Base-by-base conservation (phyloP, 768 basidiomycete genomes). In the Podaxis carcinomalis region DNA sequence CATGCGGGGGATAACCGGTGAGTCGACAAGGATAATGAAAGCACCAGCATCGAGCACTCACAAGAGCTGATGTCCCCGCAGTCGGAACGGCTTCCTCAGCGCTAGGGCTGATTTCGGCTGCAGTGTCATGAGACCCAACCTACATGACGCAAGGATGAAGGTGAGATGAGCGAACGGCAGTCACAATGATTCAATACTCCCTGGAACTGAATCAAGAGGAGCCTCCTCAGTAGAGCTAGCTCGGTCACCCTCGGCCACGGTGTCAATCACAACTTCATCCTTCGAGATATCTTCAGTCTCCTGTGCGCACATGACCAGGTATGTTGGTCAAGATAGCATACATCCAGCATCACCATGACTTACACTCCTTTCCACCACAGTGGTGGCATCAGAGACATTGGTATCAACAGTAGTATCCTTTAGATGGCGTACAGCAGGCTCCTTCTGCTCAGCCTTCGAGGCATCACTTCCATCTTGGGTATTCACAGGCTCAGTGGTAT, bases 331-430 rank as follows among this genome's bases (percentile, higher is more conserved):
- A 21, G n/a, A 49, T 10, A 51, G 51, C 40, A 52, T 46, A 36
- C 28, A 36, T 32, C 27, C 59, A 53, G 14, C 32, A 36, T 32
- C 40, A 13, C 16, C 37, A 16, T 14, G 19, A 53, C 59, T 19
- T 37, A 60, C 59, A 27, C 46, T 42, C 25, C 9, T 28, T 9
- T 4, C 51, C 42, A 53, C n/a, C 9, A 42, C 27, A 42, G 57
- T 59, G 10, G 57, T 58, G 14, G 37, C 46, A 21, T 60, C 59
- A 10, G 59, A 53, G 28, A 53, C 21, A 32, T 28, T 50, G 47
- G 14, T 51, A 32, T 40, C 39, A 21, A n/a, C 61, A n/a, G 52
- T 37, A 32, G 37, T 28, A 59, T 47, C 44, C 40, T 65, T 59
- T 35, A 37, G 16, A 37, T 57, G 27, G 16, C 36, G 46, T 37